Conservation (phyloP, 1,284 basidiomycete genomes). For the Boletus hoseneyae region DNA sequence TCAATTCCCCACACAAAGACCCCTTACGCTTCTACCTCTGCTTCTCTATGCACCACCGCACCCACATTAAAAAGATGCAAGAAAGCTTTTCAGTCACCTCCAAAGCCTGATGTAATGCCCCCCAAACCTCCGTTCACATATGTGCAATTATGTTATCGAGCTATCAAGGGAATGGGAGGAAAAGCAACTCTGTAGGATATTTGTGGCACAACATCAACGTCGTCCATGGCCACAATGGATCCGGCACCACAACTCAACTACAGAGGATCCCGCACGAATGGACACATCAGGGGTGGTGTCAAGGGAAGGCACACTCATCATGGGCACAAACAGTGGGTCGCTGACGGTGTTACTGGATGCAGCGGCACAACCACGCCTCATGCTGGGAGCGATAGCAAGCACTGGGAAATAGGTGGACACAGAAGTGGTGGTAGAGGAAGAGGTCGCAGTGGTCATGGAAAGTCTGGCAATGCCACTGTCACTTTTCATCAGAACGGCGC, state of each 20-base stretch:
- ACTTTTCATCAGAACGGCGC: too few species aligned
- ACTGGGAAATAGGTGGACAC: constrained; percentile 53
- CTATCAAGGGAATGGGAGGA: constrained; percentile 75
- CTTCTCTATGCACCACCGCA: constrained; percentile 11
- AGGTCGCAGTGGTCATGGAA: too few species aligned
- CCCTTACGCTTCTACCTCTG: constrained; percentile 11
- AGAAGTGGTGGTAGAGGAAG: too few species aligned
- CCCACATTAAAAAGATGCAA: constrained; percentile 64
- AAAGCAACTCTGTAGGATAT: constrained; percentile 91
- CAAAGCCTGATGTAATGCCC: constrained; percentile 71
- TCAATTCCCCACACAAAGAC: constrained; percentile 53
- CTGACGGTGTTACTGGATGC: constrained; percentile 36
- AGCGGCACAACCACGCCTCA: constrained; percentile 36
- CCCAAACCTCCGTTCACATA: constrained; percentile 77
- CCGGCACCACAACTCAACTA: constrained; percentile 16
- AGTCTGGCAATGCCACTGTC: too few species aligned
- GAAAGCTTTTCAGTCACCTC: constrained; percentile 50
- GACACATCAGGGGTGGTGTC: constrained; percentile 19
- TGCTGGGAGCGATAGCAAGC: constrained; percentile 41
- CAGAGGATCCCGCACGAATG: constrained; percentile 22
- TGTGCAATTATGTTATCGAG: constrained; percentile 74
- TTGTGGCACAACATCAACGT: too few species aligned
- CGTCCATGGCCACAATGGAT: constrained; percentile 27
- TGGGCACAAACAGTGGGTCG: constrained; percentile 55
- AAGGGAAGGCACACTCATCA: constrained; percentile 27